These are phyloP conservation scores for Chrysopogon serrulatus DNA, from an alignment of 176 grass and related monocot genomes.

Conservation along the genomic window DNA sequence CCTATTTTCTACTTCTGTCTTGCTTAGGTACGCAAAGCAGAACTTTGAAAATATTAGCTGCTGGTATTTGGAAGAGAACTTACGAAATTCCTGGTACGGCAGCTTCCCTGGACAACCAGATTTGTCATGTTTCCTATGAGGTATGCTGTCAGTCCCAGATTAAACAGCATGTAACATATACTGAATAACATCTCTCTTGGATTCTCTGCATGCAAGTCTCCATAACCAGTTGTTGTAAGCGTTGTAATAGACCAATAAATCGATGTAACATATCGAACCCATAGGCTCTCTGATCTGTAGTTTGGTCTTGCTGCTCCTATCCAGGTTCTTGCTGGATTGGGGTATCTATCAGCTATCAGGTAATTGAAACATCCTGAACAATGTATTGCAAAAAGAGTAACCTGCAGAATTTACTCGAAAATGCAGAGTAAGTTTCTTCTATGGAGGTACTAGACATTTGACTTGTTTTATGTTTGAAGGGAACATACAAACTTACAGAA, in stretches of 20 bases:
- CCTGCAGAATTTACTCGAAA: constrained; percentile 35
- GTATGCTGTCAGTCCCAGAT: constrained; percentile 79
- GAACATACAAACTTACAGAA: constrained; percentile 47
- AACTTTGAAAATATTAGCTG: neutral
- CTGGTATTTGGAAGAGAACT: constrained; percentile 20
- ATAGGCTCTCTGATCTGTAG: constrained; percentile 68
- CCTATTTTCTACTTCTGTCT: neutral
- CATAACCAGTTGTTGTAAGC: constrained; percentile 84
- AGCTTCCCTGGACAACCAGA: constrained; percentile 75
- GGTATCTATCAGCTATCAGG: constrained; percentile 86
- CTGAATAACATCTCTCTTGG: constrained; percentile 76
- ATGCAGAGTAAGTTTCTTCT: constrained; percentile 1
- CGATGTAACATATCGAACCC: constrained; percentile 74
- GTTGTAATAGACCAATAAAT: constrained; percentile 96
- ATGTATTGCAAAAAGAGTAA: constrained; percentile 83
- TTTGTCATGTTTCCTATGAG: constrained; percentile 97
- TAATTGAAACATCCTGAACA: constrained; percentile 90
- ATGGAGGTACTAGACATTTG: neutral
- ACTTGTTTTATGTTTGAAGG: constrained; percentile 13
- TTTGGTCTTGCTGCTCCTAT: constrained; percentile 72
- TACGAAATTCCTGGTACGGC: constrained; percentile 88
- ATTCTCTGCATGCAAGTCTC: constrained; percentile 78
- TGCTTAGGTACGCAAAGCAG: neutral
- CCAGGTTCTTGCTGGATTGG: constrained; percentile 64
- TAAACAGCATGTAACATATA: constrained; percentile 86